Evolutionary conservation across 306 rosid genomes (phyloP), one percentile per base, ranked within the genome.

Genomic region (Glycyrrhiza uralensis): DNA sequence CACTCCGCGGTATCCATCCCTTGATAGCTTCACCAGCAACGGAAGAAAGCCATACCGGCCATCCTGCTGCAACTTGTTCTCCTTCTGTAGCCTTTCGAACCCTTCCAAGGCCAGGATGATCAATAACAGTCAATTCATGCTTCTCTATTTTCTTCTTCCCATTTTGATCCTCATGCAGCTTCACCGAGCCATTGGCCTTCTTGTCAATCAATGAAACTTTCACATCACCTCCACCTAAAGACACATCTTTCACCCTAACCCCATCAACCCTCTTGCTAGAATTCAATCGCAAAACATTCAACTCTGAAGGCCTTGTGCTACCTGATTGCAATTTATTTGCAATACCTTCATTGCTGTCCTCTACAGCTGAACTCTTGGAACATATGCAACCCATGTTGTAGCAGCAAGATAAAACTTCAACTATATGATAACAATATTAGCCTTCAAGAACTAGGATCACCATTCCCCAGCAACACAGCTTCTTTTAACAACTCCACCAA

Each of bases 11-110:
- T 54, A 89, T 55, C 97, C 98, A 94, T 73, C 98, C 98, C 56
- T 83, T 84, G 61, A 94, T 80, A 66, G 96, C 97, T 64, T 94
- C 98, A 54, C 91, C 84, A 0, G 98, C 98, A 46, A 87, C 97
- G 1, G 92, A 77, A 72, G 97, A 85, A 32, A 94, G 98, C 98
- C 98, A 94, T 3, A 42, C 76, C 5, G 98, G 98, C 98, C 98
- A 94, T 69, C 98, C 98, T 11, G 98, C 97, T 1, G 96, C 92
- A 67, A 87, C 86, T 71, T 89, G 97, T 75, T 91, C 97, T 28
- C 84, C 97, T 71, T 82, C 88, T 36, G 51, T 41, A 77, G 86
- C 91, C 76, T 77, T 89, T 3, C 96, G 95, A 28, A 94, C 78
- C 74, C 83, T 86, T 85, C 87, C 90, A 33, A 79, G 52, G 35